Conservation (phyloP, 2,329 filamentous ascomycete species). For the Pseudonectria foliicola region DNA sequence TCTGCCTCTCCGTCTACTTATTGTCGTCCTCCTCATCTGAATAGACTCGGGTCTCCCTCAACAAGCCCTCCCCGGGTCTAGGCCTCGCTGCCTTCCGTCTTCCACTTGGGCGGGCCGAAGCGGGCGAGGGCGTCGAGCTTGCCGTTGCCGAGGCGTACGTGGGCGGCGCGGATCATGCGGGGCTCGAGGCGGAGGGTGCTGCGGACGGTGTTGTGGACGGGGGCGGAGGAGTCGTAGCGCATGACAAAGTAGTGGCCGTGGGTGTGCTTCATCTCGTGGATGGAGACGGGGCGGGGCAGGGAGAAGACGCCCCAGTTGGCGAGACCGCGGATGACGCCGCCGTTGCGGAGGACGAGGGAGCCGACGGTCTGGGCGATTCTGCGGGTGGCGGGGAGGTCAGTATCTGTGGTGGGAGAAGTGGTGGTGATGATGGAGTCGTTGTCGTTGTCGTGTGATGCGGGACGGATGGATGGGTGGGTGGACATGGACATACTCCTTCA, state of each 20-base stretch:
- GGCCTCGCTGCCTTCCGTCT: slow-evolving; percentile 27
- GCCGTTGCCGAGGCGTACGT: slow-evolving; percentile 75
- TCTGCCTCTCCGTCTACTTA: background rate
- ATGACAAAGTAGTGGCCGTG: slow-evolving; percentile 96
- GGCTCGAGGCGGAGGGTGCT: slow-evolving; percentile 78
- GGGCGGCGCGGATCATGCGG: slow-evolving; percentile 76
- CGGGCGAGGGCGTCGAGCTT: slow-evolving; percentile 44
- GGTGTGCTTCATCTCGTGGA: slow-evolving; percentile 76
- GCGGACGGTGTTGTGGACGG: slow-evolving; percentile 67
- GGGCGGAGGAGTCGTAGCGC: slow-evolving; percentile 78
- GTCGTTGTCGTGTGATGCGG: slow-evolving; percentile 4
- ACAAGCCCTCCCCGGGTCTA: too few relatives aligned
- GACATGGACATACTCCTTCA: slow-evolving; percentile 71
- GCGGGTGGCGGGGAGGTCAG: slow-evolving; percentile 7
- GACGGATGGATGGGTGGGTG: slow-evolving; percentile 5
- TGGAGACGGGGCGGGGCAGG: slow-evolving; percentile 70
- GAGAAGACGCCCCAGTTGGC: slow-evolving; percentile 93
- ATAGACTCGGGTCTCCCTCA: too few relatives aligned
- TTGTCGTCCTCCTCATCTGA: background rate
- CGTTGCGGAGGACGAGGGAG: slow-evolving; percentile 70
- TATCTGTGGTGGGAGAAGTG: background rate
- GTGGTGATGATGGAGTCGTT: slow-evolving; percentile 1
- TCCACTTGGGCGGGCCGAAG: slow-evolving; percentile 46
- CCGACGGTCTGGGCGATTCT: slow-evolving; percentile 87
- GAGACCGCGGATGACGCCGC: slow-evolving; percentile 85